Base-by-base conservation (phyloP, 1,284 basidiomycete genomes). In the Ganoderma boninense region DNA sequence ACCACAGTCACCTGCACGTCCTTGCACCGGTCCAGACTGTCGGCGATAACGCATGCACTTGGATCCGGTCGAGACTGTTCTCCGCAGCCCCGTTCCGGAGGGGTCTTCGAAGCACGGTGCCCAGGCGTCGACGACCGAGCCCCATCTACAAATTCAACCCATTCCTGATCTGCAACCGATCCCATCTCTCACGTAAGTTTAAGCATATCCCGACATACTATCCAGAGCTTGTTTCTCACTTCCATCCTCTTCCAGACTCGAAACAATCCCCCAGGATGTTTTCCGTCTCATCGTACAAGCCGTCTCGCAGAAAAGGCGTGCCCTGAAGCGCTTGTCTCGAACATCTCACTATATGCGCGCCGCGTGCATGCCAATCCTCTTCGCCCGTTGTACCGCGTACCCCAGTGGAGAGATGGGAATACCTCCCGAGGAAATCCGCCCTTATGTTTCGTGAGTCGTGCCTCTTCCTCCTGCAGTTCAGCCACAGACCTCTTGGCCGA, bases 201-300 rank as follows among this genome's bases (percentile, higher is more conserved):
- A 62, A 57, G 54, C 54, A 62, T 44, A 52, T 56, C 56, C 29
- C 52, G 26, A 57, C 52, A 32, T 65, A 52, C 49, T 14, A 26
- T 35, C 23, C 23, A 52, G 62, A 64, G 16, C 44, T 52, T 57
- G 38, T 35, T 40, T n/a, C 59, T 59, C 8, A 29, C 20, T 13
- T n/a, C 32, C n/a, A n/a, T 13, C 29, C n/a, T 16, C 18, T 59
- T 16, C 35, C 26, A 67, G 66, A 6, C 49, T 67, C 23, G 66
- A 67, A 10, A 67, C 32, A 11, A 49, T 67, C 20, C 66, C 66
- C 32, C 26, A 62, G 18, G 66, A 67, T 57, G 60, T 62, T 16
- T 63, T 67, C 46, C 46, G 66, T 29, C 61, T 67, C 60, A 67
- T 67, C n/a, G 66, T 60, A 2, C 40, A 35, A 18, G 60, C 52